Base-by-base conservation (phyloP, 345 rosid genomes). In the Diplotaxis tenuifolia region DNA sequence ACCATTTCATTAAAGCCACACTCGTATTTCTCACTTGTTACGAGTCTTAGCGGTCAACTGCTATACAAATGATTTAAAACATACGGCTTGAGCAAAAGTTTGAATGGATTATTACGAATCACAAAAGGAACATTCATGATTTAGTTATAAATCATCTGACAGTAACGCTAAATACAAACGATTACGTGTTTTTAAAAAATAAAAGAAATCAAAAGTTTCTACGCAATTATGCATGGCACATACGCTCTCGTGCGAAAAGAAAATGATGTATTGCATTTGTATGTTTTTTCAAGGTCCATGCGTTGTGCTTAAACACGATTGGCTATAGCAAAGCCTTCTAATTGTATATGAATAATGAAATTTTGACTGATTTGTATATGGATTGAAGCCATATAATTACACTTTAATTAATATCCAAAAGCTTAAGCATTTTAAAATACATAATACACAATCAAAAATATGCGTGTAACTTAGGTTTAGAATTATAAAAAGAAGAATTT, bases 231-330 rank as follows among this genome's bases (percentile, higher is more conserved):
- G 9, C 62, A 53, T 14, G 57, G n/a, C n/a, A n/a, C 60, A 49
- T 21, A 38, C 9, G 16, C 32, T 34, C 9, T 57, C 57, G 28
- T 21, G 36, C 60, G 50, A 61, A 5, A 58, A 4, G 14, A 22
- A 31, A 32, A 22, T 50, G 31, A 29, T 60, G 59, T 7, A 21
- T 11, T 54, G 7, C 57, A 22, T 23, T 12, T 62, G 69, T 40
- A 57, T 58, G 65, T 21, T 12, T 20, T 5, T 42, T 42, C 4
- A 42, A 9, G 55, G 55, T 38, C 19, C 74, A 68, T 62, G 74
- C 50, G 64, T 68, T 38, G 45, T 75, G 73, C 68, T 50, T 67
- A 57, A 31, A 11, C 31, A 50, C 42, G 57, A 65, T 67, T 66
- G 7, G 61, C 7, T 22, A 67, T 47, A 58, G 62, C 61, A 74